Percentiles rank a stretch among this genome's conserved stretches.
phyloP scores from a whole-genome alignment of 2,329 filamentous ascomycete species.

The Colletotrichum caudatum region DNA sequence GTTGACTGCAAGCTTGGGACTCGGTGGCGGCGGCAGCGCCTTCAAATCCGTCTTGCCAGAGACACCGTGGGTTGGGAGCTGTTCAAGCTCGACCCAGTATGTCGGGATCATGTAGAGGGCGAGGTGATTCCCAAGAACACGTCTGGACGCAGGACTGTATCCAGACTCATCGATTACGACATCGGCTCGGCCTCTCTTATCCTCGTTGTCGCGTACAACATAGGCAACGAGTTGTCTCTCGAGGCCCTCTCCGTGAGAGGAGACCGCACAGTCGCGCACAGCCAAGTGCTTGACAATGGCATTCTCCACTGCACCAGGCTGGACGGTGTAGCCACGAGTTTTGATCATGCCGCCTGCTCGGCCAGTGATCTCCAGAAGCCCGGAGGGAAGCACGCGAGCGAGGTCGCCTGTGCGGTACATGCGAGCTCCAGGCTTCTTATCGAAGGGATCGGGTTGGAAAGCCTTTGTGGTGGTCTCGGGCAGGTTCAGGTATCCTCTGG shows the following conservation, averaged over 20 bases:
- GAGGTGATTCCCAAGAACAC: slow-evolving; percentile 72
- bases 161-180: slow-evolving; percentile 77
- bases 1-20: slow-evolving; percentile 58
- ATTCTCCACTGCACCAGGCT: slow-evolving; percentile 81
- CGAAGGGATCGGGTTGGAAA: slow-evolving; percentile 76
- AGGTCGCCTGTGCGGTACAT: slow-evolving; percentile 83
- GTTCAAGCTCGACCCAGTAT: slow-evolving; percentile 79
- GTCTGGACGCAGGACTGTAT: slow-evolving; percentile 76
- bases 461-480: slow-evolving; percentile 81
- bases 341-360: slow-evolving; percentile 86
- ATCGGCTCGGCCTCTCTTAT: slow-evolving; percentile 66
- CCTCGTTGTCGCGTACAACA: slow-evolving; percentile 75
- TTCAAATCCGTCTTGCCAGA: slow-evolving; percentile 84
- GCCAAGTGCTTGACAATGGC: slow-evolving; percentile 77
- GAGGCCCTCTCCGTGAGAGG: slow-evolving; percentile 80
- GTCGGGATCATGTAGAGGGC: slow-evolving; percentile 88
- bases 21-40: slow-evolving; percentile 73
- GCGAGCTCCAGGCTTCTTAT: slow-evolving; percentile 67
- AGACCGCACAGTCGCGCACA: slow-evolving; percentile 77
- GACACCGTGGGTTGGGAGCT: slow-evolving; percentile 80
- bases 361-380: slow-evolving; percentile 80
- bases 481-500: slow-evolving; percentile 83
- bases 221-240: slow-evolving; percentile 83
- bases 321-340: slow-evolving; percentile 81
- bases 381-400: slow-evolving; percentile 74